A percentile compares a stretch with the other conserved stretches of the same genome.
phyloP scores from a whole-genome alignment of 495 filamentous ascomycete species.

The Hyaloscypha hepaticicola region DNA sequence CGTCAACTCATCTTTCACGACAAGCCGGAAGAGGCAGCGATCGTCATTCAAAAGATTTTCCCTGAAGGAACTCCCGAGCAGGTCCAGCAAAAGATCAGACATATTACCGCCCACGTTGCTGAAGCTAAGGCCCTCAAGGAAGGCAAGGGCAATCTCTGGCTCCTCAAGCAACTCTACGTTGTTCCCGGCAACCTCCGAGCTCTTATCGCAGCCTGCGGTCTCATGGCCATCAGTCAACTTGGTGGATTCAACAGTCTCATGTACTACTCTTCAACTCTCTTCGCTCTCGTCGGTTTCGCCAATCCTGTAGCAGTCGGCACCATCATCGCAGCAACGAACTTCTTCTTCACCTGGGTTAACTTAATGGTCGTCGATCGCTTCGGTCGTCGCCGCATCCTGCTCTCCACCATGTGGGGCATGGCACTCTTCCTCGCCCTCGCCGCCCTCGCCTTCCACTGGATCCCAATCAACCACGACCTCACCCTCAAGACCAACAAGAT shows the following conservation, averaged over 20 bases:
- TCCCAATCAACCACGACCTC: slow-evolving; percentile 45
- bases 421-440: slow-evolving; percentile 40
- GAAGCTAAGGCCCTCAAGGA: slow-evolving; percentile 40
- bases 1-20: slow-evolving; percentile 50
- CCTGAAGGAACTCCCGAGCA: slow-evolving; percentile 39
- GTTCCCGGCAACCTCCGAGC: slow-evolving; percentile 46
- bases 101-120: slow-evolving; percentile 39
- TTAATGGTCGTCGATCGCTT: slow-evolving; percentile 49
- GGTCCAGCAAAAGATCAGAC: slow-evolving; percentile 39
- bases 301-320: slow-evolving; percentile 50
- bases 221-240: slow-evolving; percentile 50
- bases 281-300: slow-evolving; percentile 50
- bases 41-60: slow-evolving; percentile 42
- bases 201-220: slow-evolving; percentile 48
- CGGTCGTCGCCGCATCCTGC: slow-evolving; percentile 46
- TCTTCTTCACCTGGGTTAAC: slow-evolving; percentile 52
- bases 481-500: slow-evolving; percentile 28
- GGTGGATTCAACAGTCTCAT: slow-evolving; percentile 50
- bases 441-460: slow-evolving; percentile 49
- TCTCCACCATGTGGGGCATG: slow-evolving; percentile 45
- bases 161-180: slow-evolving; percentile 46
- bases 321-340: slow-evolving; percentile 52
- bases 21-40: slow-evolving; percentile 40
- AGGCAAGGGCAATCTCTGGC: slow-evolving; percentile 36
- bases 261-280: slow-evolving; percentile 52